Percentiles rank a stretch among this genome's conserved stretches.
Evolutionary conservation across 2,329 filamentous ascomycete genomes (phyloP).

Genomic region (Graphilbum ipis-grandicollis): DNA sequence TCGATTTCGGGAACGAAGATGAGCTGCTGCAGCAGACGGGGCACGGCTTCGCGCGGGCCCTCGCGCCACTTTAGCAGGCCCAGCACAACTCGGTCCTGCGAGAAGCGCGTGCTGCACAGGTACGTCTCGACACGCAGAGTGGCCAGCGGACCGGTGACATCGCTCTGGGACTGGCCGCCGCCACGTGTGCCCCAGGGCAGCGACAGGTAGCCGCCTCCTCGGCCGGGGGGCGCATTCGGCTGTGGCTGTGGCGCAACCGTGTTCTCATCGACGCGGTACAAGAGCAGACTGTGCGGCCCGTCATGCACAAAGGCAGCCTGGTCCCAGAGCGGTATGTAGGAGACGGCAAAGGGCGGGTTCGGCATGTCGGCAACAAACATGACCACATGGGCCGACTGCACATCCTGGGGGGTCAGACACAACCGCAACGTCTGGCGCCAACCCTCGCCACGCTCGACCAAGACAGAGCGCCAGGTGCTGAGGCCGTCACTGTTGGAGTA

Average conservation of each 20-base stretch:
- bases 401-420: constrained; percentile 60
- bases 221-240: constrained; percentile 27
- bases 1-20: constrained; percentile 95
- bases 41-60: constrained; percentile 50
- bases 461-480: constrained; percentile 78
- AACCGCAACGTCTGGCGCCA: constrained; percentile 86
- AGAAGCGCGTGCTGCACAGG: constrained; percentile 87
- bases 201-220: constrained; percentile 66
- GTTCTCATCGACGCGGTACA: constrained; percentile 86
- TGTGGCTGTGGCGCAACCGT: constrained; percentile 51
- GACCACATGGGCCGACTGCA: constrained; percentile 68
- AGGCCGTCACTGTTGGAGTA: constrained; percentile 64
- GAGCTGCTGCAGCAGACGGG: constrained; percentile 60
- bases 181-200: constrained; percentile 61
- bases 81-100: constrained; percentile 75
- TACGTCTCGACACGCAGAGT: constrained; percentile 67
- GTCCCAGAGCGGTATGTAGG: constrained; percentile 89
- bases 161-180: constrained; percentile 50
- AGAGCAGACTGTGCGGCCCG: constrained; percentile 59
- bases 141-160: constrained; percentile 65
- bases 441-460: constrained; percentile 57
- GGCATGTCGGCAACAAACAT: constrained; percentile 81
- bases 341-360: constrained; percentile 74
- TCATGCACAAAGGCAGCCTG: constrained; percentile 79
- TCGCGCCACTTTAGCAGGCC: constrained; percentile 79